Evolutionary conservation across 345 rosid species (phyloP).

Genomic region (Salix dunnii): DNA sequence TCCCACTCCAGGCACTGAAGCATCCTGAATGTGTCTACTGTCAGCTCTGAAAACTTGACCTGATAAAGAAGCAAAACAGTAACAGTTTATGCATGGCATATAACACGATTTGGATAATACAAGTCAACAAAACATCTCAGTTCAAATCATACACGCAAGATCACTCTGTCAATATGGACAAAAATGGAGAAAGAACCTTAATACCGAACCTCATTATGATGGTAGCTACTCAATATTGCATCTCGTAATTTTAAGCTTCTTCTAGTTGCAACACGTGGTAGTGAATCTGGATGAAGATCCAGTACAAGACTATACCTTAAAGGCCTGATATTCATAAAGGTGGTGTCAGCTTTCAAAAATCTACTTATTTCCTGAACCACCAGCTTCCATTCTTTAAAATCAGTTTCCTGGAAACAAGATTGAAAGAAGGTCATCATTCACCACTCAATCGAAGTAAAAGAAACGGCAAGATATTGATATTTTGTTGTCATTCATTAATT

Average conservation of each 20-base stretch:
- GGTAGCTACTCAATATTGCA: constrained; percentile 87
- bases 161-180: constrained; percentile 8
- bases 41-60: constrained; percentile 96
- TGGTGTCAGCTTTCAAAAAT: constrained; percentile 87
- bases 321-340: constrained; percentile 95
- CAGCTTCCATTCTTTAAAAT: constrained; percentile 97
- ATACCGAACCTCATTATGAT: constrained; percentile 71
- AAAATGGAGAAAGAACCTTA: constrained; percentile 27
- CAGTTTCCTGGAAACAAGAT: constrained; percentile 73
- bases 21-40: constrained; percentile 90
- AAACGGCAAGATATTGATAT: not conserved
- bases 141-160: constrained; percentile 7
- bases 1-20: constrained; percentile 99
- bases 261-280: constrained; percentile 45
- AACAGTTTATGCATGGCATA: not conserved
- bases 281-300: constrained; percentile 70
- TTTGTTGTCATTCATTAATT: not conserved
- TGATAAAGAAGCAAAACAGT: constrained; percentile 27
- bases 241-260: constrained; percentile 72
- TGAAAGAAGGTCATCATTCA: constrained; percentile 16
- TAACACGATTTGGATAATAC: not conserved
- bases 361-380: constrained; percentile 90
- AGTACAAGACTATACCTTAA: constrained; percentile 81
- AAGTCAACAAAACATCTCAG: not conserved
- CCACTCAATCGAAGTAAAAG: constrained; percentile 12